Evolutionary conservation across 176 grass and related monocot genomes (phyloP).

Genomic region (Carex littledalei): DNA sequence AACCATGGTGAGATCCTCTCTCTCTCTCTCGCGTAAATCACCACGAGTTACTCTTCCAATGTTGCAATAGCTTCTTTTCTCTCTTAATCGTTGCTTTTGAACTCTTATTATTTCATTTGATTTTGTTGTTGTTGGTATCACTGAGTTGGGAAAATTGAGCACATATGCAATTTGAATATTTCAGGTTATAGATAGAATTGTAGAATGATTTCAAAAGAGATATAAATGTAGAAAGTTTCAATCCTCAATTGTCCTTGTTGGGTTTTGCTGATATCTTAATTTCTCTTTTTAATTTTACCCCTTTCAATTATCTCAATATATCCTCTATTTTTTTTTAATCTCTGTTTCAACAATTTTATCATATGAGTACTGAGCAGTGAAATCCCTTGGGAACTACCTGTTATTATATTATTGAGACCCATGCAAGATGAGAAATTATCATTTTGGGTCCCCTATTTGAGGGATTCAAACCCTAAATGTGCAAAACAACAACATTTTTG

Average conservation of each 20-base stretch:
- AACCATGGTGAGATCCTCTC: neutral
- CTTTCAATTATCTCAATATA: neutral
- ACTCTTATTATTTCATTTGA: neutral
- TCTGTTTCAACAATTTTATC: neutral
- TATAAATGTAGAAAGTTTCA: neutral
- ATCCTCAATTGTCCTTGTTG: neutral
- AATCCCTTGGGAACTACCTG: neutral
- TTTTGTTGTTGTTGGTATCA: too few species aligned
- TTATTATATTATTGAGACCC: neutral
- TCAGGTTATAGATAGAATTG: neutral
- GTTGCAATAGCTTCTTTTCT: neutral
- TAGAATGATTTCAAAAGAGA: neutral
- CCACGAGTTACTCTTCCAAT: neutral
- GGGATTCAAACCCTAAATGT: neutral
- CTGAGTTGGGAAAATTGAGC: neutral
- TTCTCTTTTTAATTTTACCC: neutral
- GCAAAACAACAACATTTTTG: neutral
- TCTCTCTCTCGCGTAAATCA: neutral
- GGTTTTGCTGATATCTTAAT: neutral
- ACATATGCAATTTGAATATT: neutral
- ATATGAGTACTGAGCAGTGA: neutral
- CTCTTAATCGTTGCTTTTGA: neutral
- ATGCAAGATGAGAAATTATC: neutral
- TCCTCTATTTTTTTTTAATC: neutral
- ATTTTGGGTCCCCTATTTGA: neutral